phyloP scores from a whole-genome alignment of 257 asterid species.

The Linderniella brevidens region DNA sequence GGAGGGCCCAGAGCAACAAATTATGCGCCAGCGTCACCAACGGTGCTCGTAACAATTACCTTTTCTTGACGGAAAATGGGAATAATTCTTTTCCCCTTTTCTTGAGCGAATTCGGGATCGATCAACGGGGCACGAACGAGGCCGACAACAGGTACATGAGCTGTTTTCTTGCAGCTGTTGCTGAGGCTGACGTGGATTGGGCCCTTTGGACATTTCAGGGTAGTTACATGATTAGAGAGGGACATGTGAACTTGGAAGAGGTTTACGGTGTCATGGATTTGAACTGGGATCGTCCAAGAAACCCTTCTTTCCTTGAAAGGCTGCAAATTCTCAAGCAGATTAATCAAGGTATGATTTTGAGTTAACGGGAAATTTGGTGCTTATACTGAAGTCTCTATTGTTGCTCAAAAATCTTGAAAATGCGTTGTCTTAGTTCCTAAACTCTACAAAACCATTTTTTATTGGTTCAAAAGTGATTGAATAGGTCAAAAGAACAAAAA shows the following conservation, averaged over 20 bases:
- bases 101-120: constrained; percentile 47
- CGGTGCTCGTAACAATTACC: constrained; percentile 15
- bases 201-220: constrained; percentile 69
- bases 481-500: no score
- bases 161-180: constrained; percentile 34
- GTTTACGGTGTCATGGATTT: constrained; percentile 30
- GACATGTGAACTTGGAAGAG: constrained; percentile 20
- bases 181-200: constrained; percentile 59
- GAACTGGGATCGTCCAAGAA: constrained; percentile 30
- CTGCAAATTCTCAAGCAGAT: constrained; percentile 28
- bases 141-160: constrained; percentile 37
- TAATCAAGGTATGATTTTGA: constrained; percentile 33
- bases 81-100: constrained; percentile 29
- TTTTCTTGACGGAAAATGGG: constrained; percentile 15
- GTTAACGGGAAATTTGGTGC: no score
- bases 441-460: background rate
- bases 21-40: constrained; percentile 11
- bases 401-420: no score
- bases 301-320: constrained; percentile 18
- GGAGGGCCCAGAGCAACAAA: constrained; percentile 21
- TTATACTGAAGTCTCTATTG: no score
- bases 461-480: background rate
- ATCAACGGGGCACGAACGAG: constrained; percentile 24
- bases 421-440: no score
- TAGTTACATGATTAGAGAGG: constrained; percentile 34